Percentiles rank a stretch among this genome's conserved stretches.
Evolutionary conservation across 129 eudicot genomes (phyloP).

Genomic region (Solidago caesia): DNA sequence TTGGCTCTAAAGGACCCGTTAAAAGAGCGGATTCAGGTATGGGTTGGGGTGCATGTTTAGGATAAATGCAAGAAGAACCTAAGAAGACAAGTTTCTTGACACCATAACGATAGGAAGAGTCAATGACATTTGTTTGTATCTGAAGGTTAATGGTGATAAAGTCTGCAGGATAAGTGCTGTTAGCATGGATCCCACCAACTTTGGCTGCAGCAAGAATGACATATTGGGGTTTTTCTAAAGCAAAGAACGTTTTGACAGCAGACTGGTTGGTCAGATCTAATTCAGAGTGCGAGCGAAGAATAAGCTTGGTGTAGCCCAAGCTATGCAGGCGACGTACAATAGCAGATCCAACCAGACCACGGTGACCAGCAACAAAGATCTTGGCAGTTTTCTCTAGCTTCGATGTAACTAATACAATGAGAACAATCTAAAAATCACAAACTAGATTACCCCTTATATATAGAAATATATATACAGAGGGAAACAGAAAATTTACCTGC

Average conservation of each 20-base stretch:
- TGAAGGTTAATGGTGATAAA: constrained; percentile 84
- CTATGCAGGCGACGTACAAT: constrained; percentile 57
- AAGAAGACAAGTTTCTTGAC: constrained; percentile 65
- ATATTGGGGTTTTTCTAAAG: constrained; percentile 64
- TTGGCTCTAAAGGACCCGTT: constrained; percentile 86
- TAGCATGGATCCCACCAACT: constrained; percentile 99
- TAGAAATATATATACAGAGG: not conserved
- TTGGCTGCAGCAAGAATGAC: constrained; percentile 99
- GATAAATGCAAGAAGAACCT: constrained; percentile 96
- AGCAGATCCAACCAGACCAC: constrained; percentile 94
- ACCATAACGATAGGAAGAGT: constrained; percentile 59
- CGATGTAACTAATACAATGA: not conserved
- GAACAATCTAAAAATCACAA: not conserved
- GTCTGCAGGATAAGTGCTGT: constrained; percentile 91
- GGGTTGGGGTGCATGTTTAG: constrained; percentile 95
- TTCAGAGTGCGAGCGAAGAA: constrained; percentile 73
- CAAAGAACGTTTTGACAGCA: constrained; percentile 80
- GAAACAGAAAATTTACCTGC: not conserved
- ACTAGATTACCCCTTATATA: not conserved
- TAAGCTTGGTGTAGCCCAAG: constrained; percentile 66
- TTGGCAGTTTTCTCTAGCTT: constrained; percentile 61
- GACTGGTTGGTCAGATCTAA: constrained; percentile 88
- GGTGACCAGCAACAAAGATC: constrained; percentile 96
- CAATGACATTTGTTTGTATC: constrained; percentile 87
- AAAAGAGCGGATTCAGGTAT: constrained; percentile 73